These are phyloP conservation scores for Magnolia kwangsiensis DNA, from an alignment of 164 flowering plant genomes.

Conservation along the genomic window DNA sequence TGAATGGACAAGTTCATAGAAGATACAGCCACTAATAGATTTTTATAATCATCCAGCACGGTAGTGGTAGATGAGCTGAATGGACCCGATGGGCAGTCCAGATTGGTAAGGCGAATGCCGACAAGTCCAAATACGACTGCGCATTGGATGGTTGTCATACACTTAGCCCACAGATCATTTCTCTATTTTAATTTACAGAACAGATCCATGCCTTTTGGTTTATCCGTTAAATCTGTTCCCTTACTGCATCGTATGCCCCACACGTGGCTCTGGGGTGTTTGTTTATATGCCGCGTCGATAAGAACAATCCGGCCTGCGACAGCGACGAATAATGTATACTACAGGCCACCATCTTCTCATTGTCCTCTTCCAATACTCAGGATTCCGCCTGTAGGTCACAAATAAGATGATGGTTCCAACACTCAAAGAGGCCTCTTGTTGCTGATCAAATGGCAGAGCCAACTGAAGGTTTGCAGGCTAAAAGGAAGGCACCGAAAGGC, in stretches of 20 bases:
- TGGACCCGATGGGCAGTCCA: no score
- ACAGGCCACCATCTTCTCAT: not conserved
- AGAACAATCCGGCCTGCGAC: slow-evolving; percentile 4
- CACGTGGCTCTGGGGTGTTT: not conserved
- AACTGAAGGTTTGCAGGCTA: not conserved
- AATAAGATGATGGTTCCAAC: not conserved
- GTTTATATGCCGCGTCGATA: not conserved
- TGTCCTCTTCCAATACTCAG: slow-evolving; percentile 2
- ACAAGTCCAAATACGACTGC: no score
- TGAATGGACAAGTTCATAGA: no score
- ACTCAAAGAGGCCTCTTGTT: not conserved
- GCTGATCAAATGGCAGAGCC: slow-evolving; percentile 1
- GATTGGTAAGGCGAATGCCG: no score
- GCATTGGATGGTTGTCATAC: no score
- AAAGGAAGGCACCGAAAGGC: slow-evolving; percentile 11
- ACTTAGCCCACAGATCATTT: not conserved
- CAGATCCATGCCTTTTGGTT: not conserved
- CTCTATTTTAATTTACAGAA: not conserved
- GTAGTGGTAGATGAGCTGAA: no score
- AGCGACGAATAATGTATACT: not conserved
- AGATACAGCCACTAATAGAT: no score
- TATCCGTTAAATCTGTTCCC: not conserved
- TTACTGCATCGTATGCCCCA: not conserved
- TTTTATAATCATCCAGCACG: no score
- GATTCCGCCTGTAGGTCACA: not conserved